phyloP scores from a whole-genome alignment of 176 grass and related monocot genomes.

The Microstegium vimineum region DNA sequence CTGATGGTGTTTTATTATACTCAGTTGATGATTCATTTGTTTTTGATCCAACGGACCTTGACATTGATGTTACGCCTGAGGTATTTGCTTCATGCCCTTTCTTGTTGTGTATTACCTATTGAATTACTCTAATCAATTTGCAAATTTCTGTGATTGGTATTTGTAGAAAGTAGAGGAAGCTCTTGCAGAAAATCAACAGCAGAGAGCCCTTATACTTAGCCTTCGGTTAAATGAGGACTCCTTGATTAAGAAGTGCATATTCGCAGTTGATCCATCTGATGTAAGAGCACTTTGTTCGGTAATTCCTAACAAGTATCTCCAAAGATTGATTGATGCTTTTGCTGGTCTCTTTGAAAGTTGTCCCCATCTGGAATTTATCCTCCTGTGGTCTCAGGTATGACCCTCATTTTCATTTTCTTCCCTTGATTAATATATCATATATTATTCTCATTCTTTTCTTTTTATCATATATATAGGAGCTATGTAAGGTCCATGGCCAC shows the following conservation, averaged over 20 bases:
- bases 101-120: not conserved
- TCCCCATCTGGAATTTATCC: constrained; percentile 91
- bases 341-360: constrained; percentile 79
- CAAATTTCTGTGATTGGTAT: not conserved
- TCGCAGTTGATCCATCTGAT: constrained; percentile 64
- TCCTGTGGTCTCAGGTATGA: constrained; percentile 82
- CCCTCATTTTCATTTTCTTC: not conserved
- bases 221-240: constrained; percentile 87
- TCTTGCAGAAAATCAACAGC: constrained; percentile 64
- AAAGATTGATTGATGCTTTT: constrained; percentile 87
- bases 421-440: not conserved
- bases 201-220: constrained; percentile 82
- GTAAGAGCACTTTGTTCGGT: constrained; percentile 56
- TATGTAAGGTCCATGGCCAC: constrained; percentile 82
- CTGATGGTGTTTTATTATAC: constrained; percentile 88
- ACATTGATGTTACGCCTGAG: constrained; percentile 93
- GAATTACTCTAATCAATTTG: not conserved
- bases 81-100: constrained; percentile 33
- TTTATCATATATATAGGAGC: constrained; percentile 47
- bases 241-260: constrained; percentile 93
- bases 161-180: constrained; percentile 89
- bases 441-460: not conserved
- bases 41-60: constrained; percentile 95
- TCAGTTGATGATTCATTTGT: constrained; percentile 87
- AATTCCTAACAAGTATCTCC: constrained; percentile 70